Evolutionary conservation across 2,329 filamentous ascomycete genomes (phyloP).

Genomic region (Didymella pinodella): DNA sequence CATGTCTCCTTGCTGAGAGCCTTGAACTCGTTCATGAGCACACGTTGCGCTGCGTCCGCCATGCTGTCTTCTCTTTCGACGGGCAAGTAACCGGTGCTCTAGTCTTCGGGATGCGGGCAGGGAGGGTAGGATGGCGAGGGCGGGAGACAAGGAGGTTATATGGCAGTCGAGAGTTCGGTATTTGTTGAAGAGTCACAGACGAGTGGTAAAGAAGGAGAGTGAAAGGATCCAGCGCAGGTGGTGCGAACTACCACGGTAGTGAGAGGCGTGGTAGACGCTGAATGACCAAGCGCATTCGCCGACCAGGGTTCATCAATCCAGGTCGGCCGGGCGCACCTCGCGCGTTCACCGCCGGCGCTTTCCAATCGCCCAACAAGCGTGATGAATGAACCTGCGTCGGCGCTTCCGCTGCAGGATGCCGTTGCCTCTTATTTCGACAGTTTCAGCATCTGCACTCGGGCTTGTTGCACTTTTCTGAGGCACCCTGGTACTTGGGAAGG

Average conservation of each 20-base stretch:
- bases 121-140: conserved; percentile 13
- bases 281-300: conserved; percentile 34
- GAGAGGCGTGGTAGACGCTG: conserved; percentile 17
- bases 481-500: background rate
- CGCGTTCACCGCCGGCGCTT: conserved; percentile 30
- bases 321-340: conserved; percentile 27
- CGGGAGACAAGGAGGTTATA: background rate
- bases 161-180: conserved; percentile 2
- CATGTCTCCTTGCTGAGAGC: conserved; percentile 87
- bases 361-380: conserved; percentile 19
- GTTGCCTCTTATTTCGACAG: conserved; percentile 9
- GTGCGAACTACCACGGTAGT: conserved; percentile 8
- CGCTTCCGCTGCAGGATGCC: conserved; percentile 16
- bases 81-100: conserved; percentile 11
- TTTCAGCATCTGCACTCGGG: conserved; percentile 9
- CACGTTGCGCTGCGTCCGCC: conserved; percentile 69
- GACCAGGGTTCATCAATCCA: conserved; percentile 22
- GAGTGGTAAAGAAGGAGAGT: conserved; percentile 18
- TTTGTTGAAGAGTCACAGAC: conserved; percentile 21
- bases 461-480: conserved; percentile 12
- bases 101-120: conserved; percentile 22
- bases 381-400: conserved; percentile 5
- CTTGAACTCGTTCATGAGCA: conserved; percentile 89
- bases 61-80: conserved; percentile 27
- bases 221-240: conserved; percentile 14